Conservation (phyloP, 441 rosid species). For the Brassica balearica region DNA sequence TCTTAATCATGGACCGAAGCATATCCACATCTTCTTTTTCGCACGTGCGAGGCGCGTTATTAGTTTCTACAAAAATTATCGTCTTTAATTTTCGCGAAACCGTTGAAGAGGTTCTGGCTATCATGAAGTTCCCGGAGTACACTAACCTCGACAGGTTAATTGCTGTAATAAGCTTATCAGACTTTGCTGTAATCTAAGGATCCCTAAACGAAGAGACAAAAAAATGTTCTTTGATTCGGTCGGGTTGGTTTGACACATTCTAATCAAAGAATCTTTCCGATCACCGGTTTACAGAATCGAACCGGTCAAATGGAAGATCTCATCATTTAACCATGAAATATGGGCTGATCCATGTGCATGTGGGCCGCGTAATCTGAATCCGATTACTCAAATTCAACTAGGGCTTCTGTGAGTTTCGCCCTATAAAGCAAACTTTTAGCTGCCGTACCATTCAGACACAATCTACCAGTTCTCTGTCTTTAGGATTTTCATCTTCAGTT, state of each 20-base stretch:
- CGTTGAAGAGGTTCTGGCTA: too few species aligned
- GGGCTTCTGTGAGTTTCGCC: slow-evolving; percentile 26
- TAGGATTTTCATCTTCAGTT: not conserved
- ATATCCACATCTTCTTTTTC: too few species aligned
- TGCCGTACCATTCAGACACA: not conserved
- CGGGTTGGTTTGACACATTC: too few species aligned
- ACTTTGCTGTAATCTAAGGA: slow-evolving; percentile 3
- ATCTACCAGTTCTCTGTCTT: not conserved
- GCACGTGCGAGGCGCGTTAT: too few species aligned
- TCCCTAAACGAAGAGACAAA: slow-evolving; percentile 22
- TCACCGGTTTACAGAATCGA: too few species aligned
- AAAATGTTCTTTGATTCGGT: not conserved
- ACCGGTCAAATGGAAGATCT: not conserved
- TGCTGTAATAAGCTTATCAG: slow-evolving; percentile 14
- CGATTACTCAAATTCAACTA: not conserved
- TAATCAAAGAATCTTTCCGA: too few species aligned
- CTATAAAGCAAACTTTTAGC: slow-evolving; percentile 22
- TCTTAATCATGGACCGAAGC: too few species aligned
- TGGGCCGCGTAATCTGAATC: not conserved
- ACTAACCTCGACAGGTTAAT: slow-evolving; percentile 76
- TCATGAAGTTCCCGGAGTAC: slow-evolving; percentile 81
- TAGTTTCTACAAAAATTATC: too few species aligned
- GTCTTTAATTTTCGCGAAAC: too few species aligned
- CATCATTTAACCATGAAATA: not conserved
- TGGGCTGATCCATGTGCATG: not conserved